Percentiles rank a stretch among this genome's conserved stretches.
phyloP scores from a whole-genome alignment of 2,329 filamentous ascomycete species.

The Exophiala viscosa region DNA sequence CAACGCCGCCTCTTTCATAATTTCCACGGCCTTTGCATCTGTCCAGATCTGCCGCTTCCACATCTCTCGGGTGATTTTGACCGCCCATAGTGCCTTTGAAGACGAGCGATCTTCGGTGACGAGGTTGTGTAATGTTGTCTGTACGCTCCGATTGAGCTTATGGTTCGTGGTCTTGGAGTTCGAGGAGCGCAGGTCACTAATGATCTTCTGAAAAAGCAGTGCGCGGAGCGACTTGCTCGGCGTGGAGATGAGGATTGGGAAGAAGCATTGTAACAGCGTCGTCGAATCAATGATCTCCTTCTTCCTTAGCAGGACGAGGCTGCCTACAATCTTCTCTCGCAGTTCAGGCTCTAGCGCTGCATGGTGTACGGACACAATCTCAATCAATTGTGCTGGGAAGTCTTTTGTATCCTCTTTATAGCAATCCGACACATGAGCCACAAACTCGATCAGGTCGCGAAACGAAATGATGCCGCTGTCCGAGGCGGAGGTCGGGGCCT shows the following conservation, averaged over 20 bases:
- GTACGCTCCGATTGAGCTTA: slow-evolving; percentile 85
- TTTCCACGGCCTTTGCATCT: slow-evolving; percentile 89
- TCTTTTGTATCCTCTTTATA: slow-evolving; percentile 75
- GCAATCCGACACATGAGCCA: slow-evolving; percentile 89
- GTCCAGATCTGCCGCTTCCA: slow-evolving; percentile 98
- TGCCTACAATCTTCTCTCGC: slow-evolving; percentile 90
- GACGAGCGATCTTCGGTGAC: slow-evolving; percentile 81
- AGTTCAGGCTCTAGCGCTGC: slow-evolving; percentile 76
- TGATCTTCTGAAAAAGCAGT: slow-evolving; percentile 82
- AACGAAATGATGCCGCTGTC: slow-evolving; percentile 72
- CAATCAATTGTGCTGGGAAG: slow-evolving; percentile 77
- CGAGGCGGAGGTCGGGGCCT: slow-evolving; percentile 73
- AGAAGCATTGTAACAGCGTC: slow-evolving; percentile 81
- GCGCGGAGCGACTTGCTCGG: slow-evolving; percentile 83
- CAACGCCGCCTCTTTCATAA: slow-evolving; percentile 92
- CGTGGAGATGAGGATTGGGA: slow-evolving; percentile 88
- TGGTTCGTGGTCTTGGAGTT: slow-evolving; percentile 89
- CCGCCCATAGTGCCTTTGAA: slow-evolving; percentile 87
- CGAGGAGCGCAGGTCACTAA: slow-evolving; percentile 81
- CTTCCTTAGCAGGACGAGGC: slow-evolving; percentile 77
- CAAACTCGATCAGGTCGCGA: slow-evolving; percentile 86
- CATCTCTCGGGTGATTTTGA: slow-evolving; percentile 89
- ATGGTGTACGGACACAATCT: slow-evolving; percentile 78
- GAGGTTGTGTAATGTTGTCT: slow-evolving; percentile 89
- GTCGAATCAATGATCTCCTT: slow-evolving; percentile 90